Evolutionary conservation across 345 rosid genomes (phyloP), one percentile per base, ranked within the genome.

Genomic region (Hypericum androsaemum): DNA sequence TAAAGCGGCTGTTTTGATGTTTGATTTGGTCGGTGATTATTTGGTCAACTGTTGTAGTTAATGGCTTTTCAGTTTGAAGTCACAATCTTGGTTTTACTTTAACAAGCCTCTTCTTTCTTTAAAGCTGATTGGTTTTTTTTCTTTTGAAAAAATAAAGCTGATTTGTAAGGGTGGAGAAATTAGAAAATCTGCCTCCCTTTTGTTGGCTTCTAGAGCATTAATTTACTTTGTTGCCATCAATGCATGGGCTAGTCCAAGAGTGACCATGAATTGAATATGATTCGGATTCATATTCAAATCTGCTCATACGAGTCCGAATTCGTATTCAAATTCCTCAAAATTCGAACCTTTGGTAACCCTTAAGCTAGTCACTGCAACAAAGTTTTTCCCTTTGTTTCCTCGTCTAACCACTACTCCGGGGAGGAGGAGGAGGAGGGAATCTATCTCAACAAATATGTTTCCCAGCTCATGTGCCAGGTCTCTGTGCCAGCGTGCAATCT

Each of bases 391-490:
- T 22, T 22, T 22, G 32, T 22, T 22, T 22, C 32, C 32, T 1
- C 4, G 32, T 22, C 32, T 22, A 1, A 22, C 32, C 32, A 1
- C 32, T 22, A 4, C 32, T n/a, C n/a, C n/a, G n/a, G n/a, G n/a
- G n/a, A 4, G 32, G 32, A 4, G 32, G 32, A 22, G 32, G 32
- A 56, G 61, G 32, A 49, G 66, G 64, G 77, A 60, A 71, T 67
- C 71, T 71, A 39, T n/a, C 28, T 9, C 15, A 58, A 43, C 68
- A 46, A 45, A 52, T 49, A 62, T 78, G 84, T 75, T 37, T 49
- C 71, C 82, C 84, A 78, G 80, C 88, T 76, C 80, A 74, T 71
- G 12, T 58, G 61, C 47, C 73, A n/a, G 74, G 54, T 50, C 58
- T 58, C 59, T 53, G 1, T 22, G 4, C 32, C 32, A 22, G 43